These are phyloP conservation scores for Boletus vermiculosoides DNA, from an alignment of 768 basidiomycete species.

Conservation along the genomic window DNA sequence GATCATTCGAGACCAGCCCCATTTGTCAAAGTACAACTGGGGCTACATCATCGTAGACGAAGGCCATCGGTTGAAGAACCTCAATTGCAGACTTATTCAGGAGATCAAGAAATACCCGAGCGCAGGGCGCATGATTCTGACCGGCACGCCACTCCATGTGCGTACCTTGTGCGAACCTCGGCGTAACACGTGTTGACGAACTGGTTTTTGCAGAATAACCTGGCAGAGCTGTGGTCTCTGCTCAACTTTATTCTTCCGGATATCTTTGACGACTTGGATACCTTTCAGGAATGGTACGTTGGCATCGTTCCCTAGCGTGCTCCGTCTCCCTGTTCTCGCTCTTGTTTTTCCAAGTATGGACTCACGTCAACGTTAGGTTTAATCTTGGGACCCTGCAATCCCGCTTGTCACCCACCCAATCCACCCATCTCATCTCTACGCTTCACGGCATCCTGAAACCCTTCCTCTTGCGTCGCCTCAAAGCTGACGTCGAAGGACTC, in stretches of 20 bases:
- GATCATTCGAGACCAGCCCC: conserved; percentile 76
- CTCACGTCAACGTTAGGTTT: conserved; percentile 47
- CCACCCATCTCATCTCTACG: conserved; percentile 66
- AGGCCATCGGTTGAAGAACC: conserved; percentile 93
- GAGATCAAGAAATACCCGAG: conserved; percentile 86
- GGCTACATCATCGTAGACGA: conserved; percentile 96
- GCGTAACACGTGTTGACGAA: neutral
- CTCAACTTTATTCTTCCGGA: conserved; percentile 96
- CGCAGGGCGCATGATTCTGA: conserved; percentile 89
- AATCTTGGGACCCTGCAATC: conserved; percentile 65
- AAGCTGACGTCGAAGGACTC: conserved; percentile 76
- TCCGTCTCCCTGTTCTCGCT: neutral
- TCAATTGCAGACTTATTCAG: conserved; percentile 84
- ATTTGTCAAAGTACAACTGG: conserved; percentile 68
- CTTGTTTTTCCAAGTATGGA: neutral
- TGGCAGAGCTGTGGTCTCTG: conserved; percentile 91
- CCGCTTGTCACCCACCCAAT: conserved; percentile 54
- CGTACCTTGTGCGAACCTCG: conserved; percentile 22
- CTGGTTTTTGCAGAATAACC: conserved; percentile 74
- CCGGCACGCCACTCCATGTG: conserved; percentile 95
- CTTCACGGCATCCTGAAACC: conserved; percentile 93
- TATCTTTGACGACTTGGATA: conserved; percentile 84
- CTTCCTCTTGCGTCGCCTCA: conserved; percentile 89
- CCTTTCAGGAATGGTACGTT: conserved; percentile 84
- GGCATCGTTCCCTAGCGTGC: neutral